These are phyloP conservation scores for Blastomyces percursus DNA, from an alignment of 2,329 filamentous ascomycete genomes.

Conservation along the genomic window DNA sequence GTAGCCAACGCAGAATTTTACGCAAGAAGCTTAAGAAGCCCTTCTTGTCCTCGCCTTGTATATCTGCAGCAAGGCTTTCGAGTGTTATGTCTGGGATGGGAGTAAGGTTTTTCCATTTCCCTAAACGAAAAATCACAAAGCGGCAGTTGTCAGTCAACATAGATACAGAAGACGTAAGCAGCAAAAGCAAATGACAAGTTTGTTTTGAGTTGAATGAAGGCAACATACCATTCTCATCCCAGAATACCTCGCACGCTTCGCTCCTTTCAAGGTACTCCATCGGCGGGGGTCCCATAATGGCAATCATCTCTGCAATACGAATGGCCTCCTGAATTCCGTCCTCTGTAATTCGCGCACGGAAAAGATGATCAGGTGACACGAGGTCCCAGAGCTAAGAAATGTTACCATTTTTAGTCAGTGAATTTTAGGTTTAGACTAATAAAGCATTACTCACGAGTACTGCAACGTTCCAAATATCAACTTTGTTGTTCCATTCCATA, in stretches of 20 bases:
- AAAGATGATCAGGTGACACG: not conserved
- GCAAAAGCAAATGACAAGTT: not conserved
- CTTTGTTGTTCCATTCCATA: slow-evolving; percentile 17
- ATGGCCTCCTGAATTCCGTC: slow-evolving; percentile 1
- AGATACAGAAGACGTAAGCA: not conserved
- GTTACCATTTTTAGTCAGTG: not conserved
- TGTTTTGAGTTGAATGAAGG: not conserved
- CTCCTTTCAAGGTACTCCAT: slow-evolving; percentile 1
- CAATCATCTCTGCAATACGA: slow-evolving; percentile 6
- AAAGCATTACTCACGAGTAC: slow-evolving; percentile 13
- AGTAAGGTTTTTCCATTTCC: slow-evolving; percentile 3
- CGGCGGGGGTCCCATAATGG: slow-evolving; percentile 8
- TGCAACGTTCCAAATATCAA: slow-evolving; percentile 20
- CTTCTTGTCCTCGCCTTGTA: slow-evolving; percentile 1
- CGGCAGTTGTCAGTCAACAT: not conserved
- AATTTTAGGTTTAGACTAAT: not conserved
- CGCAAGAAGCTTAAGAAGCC: slow-evolving; percentile 4
- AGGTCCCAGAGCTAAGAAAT: slow-evolving; percentile 5
- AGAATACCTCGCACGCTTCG: not conserved
- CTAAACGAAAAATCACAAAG: not conserved
- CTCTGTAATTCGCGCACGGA: not conserved
- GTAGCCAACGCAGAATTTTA: slow-evolving; percentile 1
- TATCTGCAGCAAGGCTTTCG: not conserved
- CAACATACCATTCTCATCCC: slow-evolving; percentile 5
- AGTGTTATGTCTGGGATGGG: slow-evolving; percentile 5